Conservation (phyloP, 1,284 basidiomycete species). For the Tilletia horrida region DNA sequence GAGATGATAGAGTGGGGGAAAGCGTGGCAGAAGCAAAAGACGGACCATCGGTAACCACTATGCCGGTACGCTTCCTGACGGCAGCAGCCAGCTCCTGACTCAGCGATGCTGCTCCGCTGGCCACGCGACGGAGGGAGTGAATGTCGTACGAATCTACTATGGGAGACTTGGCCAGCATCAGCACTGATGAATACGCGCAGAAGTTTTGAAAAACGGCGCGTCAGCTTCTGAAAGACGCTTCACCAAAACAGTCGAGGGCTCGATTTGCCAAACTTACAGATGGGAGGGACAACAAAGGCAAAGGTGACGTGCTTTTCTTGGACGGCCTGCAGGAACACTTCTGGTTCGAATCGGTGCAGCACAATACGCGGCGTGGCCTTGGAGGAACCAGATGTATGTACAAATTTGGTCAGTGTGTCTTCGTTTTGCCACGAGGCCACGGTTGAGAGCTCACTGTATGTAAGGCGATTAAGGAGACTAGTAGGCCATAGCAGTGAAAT, state of each 20-base stretch:
- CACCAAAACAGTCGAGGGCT: neutral
- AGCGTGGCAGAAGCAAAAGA: neutral
- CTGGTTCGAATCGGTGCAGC: constrained; percentile 41
- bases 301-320: constrained; percentile 46
- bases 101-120: constrained; percentile 45
- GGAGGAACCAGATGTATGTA: neutral
- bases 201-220: neutral
- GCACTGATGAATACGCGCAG: constrained; percentile 21
- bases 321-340: constrained; percentile 42
- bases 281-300: constrained; percentile 52
- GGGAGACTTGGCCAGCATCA: constrained; percentile 46
- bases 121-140: constrained; percentile 41
- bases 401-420: neutral
- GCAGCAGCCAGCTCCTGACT: constrained; percentile 36
- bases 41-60: constrained; percentile 42
- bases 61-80: constrained; percentile 40
- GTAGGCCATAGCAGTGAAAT: constrained; percentile 53
- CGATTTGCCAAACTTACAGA: constrained; percentile 22
- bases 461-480: constrained; percentile 46
- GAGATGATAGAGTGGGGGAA: neutral
- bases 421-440: neutral
- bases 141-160: constrained; percentile 45
- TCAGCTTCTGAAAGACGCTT: neutral
- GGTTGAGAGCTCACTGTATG: constrained; percentile 40
- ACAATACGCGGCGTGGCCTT: constrained; percentile 42